These are phyloP conservation scores for Grammothele lineata DNA, from an alignment of 768 basidiomycete genomes.

Conservation along the genomic window DNA sequence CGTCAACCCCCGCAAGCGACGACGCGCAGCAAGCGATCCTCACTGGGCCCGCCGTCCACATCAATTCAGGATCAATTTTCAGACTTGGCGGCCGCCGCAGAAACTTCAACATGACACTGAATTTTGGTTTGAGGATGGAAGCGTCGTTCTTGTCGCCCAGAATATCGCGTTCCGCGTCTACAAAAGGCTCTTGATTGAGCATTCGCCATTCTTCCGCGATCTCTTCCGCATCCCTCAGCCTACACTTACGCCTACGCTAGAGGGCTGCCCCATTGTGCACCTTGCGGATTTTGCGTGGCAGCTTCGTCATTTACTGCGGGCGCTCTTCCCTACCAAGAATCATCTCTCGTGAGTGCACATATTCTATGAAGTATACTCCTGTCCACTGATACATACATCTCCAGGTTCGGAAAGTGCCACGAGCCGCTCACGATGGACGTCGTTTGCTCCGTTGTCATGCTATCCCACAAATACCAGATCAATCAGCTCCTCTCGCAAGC, in stretches of 20 bases:
- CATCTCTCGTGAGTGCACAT: background rate
- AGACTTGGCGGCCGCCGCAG: no score
- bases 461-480: constrained; percentile 2
- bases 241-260: background rate
- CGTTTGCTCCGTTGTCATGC: background rate
- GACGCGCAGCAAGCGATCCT: no score
- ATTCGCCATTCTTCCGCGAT: constrained; percentile 22
- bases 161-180: constrained; percentile 21
- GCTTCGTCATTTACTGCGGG: constrained; percentile 2
- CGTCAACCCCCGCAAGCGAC: no score
- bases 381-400: no score
- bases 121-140: constrained; percentile 26
- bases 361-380: background rate
- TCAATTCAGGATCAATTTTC: no score
- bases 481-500: background rate
- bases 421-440: background rate
- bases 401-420: no score
- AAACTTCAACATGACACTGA: constrained; percentile 3
- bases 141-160: constrained; percentile 22
- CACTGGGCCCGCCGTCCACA: no score
- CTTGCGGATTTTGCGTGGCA: background rate
- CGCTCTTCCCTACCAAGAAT: constrained; percentile 9
- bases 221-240: constrained; percentile 1
- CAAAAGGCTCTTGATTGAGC: constrained; percentile 19
- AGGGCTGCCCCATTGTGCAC: background rate